Evolutionary conservation across 2,329 filamentous ascomycete species (phyloP), one percentile per base, ranked within the genome.

Genomic region (Sporothrix mexicana): DNA sequence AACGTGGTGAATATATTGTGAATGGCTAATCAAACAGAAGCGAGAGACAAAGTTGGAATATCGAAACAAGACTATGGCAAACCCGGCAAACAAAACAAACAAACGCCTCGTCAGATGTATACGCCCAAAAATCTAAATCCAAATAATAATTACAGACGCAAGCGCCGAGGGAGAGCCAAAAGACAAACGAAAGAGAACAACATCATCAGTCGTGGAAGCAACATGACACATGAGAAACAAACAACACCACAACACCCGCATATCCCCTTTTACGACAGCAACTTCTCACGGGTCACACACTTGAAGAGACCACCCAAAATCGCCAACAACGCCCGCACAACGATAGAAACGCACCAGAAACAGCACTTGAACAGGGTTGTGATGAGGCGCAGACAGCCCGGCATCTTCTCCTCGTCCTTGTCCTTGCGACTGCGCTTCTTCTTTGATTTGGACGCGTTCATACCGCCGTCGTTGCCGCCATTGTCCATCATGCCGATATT

Each of bases 291-390:
- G 53, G 81, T 83, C 72, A 89, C 75, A 74, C 87, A 88, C 78
- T 81, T 86, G 71, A 85, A 85, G 74, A 88, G 74, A 9, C 84
- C 81, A 71, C 85, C 83, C 69, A 88, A 81, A n/a, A 88, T 79
- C 51, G 83, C 83, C 70, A 83, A 82, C 10, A 88, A 74, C 67
- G 85, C 85, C 80, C 87, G 89, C 77, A 91, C 87, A 3, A 81
- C 78, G 30, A 88, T 78, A n/a, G 86, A 87, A 68, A 90, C 79
- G 15, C 84, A 78, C 88, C 88, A 91, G 67, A 90, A 84, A 49
- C 88, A 79, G 76, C 84, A 87, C 78, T 89, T 90, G 77, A 90
- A 86, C 10, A 87, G 76, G 72, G 89, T 75, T 75, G 87, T 87
- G 77, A 87, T 82, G 70, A 85, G 78, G 7, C 83, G 83, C 74